Base-by-base conservation (phyloP, 2,329 filamentous ascomycete species). In the Fusarium sp. region DNA sequence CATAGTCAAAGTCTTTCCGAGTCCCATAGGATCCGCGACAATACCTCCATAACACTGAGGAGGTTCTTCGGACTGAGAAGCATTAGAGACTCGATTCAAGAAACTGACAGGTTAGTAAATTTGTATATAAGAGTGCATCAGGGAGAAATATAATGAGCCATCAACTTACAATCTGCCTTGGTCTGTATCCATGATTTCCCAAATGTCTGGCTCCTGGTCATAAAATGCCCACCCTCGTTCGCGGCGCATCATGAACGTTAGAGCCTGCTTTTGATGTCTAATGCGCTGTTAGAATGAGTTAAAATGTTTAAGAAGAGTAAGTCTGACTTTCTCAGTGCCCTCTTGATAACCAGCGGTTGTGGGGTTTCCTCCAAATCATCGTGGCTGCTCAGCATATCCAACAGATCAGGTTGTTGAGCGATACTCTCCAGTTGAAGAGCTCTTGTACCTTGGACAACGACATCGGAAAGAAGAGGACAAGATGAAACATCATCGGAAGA, bases 21-120 rank as follows among this genome's bases (percentile, higher is more conserved):
- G 70, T 1, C 83, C 83, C 83, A 84, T 85, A 0, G 79, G 76
- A 58, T 84, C 83, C 1, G 82, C 82, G 22, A 84, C 72, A n/a
- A 84, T 80, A 2, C 83, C 83, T 0, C 83, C 83, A 11, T 71
- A 73, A n/a, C 82, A 83, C 0, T 72, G 38, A 4, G 72, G 62
- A 0, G 82, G 82, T 1, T 74, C 67, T 6, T 82, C 74, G 0
- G 3, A 0, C 40, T 81, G 77, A 11, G 42, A 40, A 0, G 60
- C 43, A 1, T 72, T 64, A 2, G 78, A 79, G 0, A 82, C 63
- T 3, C 69, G 66, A 45, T 84, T 83, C 0, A 78, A 4, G 43
- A 78, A 83, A 10, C 77, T 81, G 42, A 0, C 21, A 2, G 13
- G 44, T 53, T 2, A 53, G 52, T 3, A 13, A 31, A 31, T 19